Conservation (phyloP, 495 filamentous ascomycete genomes). For the Penicillium tannophilum region DNA sequence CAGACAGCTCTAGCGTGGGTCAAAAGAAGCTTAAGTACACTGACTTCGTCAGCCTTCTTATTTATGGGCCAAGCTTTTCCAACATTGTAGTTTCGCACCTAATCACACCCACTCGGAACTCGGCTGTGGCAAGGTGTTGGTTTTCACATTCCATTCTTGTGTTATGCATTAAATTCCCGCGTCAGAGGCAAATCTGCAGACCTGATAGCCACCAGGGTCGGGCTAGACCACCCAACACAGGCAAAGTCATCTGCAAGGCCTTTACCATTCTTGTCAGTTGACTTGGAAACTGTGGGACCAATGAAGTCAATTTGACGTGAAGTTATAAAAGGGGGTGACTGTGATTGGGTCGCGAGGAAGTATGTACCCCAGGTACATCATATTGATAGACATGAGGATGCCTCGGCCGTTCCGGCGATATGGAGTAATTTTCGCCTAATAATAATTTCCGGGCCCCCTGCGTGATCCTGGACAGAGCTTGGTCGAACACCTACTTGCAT, state of each 20-base stretch:
- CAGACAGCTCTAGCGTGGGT: constrained; percentile 9
- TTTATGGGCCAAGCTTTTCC: not conserved
- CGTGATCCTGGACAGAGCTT: not conserved
- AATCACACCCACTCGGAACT: not conserved
- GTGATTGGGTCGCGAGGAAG: not conserved
- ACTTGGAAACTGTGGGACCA: constrained; percentile 9
- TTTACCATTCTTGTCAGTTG: constrained; percentile 9
- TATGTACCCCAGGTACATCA: not conserved
- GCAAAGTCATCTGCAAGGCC: constrained; percentile 7
- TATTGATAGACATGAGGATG: not conserved
- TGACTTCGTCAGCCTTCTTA: not conserved
- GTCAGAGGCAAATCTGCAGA: not conserved
- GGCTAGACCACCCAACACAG: not conserved
- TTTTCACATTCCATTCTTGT: constrained; percentile 10
- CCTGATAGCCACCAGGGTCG: constrained; percentile 5
- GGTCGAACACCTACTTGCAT: not conserved
- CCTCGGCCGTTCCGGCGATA: not conserved
- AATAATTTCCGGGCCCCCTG: not conserved
- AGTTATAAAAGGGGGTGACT: not conserved
- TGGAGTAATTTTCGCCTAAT: not conserved
- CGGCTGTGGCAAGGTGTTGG: constrained; percentile 2
- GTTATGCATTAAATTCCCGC: constrained; percentile 12
- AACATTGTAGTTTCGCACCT: not conserved
- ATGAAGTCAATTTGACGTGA: not conserved
- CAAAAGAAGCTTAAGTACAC: constrained; percentile 7